Base-by-base conservation (phyloP, 2,329 filamentous ascomycete genomes). In the Talaromyces pinophilus region DNA sequence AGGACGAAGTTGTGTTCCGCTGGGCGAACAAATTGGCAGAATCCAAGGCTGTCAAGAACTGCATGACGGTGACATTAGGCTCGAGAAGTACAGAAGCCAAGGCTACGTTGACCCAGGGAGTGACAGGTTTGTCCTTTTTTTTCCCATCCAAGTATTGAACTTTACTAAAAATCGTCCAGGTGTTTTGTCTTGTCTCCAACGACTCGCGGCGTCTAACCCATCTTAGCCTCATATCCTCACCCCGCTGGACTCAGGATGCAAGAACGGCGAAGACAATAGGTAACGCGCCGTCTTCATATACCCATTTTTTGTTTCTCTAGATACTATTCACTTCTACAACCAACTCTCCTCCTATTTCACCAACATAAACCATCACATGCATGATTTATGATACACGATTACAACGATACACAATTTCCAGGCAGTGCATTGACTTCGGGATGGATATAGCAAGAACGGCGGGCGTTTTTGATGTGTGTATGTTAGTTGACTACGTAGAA, bases 1-100 rank as follows among this genome's bases (percentile, higher is more conserved):
- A 97, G 71, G 95, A 98, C 70, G 94, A 98, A 75, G 90, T 92
- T 71, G 90, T 97, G 22, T 98, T 97, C 81, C 89, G 89, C 69
- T 98, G 95, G 94, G 95, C 94, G 19, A 97, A 97, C 79, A 84
- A 87, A 59, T 81, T 97, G 11, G 84, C 84, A 25, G 83, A 85
- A 2, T 80, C 85, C 8, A 84, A 85, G 19, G 80, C 81, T 2
- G 84, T 93, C 52, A 80, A 88, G 60, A 84, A 92, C 64, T 91
- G 95, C 3, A 88, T 90, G 68, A 97, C 93, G 1, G 93, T 97
- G 25, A 96, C 92, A 70, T 82, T 98, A 42, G 93, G 93, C 61
- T 91, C 86, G 74, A 87, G 93, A 69, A 97, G 93, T 79, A 97
- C 94, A 0, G 91, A 96, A 77, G 94, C 94, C 7, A 88, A 87